Evolutionary conservation across 306 rosid species (phyloP).

Genomic region (Inga leiocalycina): DNA sequence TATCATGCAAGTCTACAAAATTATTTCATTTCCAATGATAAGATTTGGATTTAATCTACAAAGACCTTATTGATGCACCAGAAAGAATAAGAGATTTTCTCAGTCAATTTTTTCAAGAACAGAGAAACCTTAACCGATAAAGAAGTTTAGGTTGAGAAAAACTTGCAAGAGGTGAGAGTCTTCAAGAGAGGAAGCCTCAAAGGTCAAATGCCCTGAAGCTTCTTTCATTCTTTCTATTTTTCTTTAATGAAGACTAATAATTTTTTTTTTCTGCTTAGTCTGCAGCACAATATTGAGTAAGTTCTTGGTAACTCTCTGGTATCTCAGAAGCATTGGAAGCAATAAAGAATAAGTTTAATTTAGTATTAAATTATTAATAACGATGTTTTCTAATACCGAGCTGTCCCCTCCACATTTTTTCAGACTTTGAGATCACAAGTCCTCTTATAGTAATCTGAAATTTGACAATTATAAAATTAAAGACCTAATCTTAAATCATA

Average conservation of each 20-base stretch:
- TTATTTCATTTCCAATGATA: neutral
- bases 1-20: neutral
- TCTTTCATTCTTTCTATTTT: neutral
- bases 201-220: neutral
- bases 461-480: conserved; percentile 29
- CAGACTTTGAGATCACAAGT: conserved; percentile 52
- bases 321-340: conserved; percentile 16
- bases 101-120: neutral
- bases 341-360: conserved; percentile 16
- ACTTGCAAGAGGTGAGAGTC: neutral
- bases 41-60: neutral
- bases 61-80: neutral
- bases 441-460: conserved; percentile 47
- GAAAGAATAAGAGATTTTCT: neutral
- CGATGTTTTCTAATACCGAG: conserved; percentile 31
- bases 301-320: conserved; percentile 5
- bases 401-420: conserved; percentile 50
- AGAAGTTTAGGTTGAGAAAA: neutral
- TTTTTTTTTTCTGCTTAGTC: neutral
- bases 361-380: neutral
- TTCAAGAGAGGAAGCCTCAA: neutral
- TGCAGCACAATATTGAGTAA: conserved; percentile 18
- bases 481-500: conserved; percentile 14
- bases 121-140: neutral
- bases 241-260: neutral